Conservation (phyloP, 2,329 filamentous ascomycete species). For the Fusarium coicis region DNA sequence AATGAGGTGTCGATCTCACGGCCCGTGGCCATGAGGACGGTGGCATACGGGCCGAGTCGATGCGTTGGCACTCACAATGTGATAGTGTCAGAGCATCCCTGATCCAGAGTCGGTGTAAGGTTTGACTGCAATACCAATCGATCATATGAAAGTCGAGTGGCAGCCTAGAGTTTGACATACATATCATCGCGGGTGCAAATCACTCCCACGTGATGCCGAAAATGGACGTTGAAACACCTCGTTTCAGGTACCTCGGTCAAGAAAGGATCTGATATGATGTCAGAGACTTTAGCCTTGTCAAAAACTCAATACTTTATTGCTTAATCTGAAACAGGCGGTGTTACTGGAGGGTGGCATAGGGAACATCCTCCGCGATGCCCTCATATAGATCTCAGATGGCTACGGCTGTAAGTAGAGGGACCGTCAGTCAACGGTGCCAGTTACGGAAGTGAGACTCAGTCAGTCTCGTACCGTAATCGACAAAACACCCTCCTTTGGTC, state of each 20-base stretch:
- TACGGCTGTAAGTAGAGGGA: not conserved
- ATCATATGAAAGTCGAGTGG: not conserved
- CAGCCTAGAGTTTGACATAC: slow-evolving; percentile 12
- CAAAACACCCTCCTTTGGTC: not conserved
- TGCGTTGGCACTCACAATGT: slow-evolving; percentile 30
- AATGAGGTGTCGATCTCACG: slow-evolving; percentile 30
- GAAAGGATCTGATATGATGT: slow-evolving; percentile 23
- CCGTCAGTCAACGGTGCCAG: slow-evolving; percentile 6
- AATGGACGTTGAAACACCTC: not conserved
- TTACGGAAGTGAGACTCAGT: not conserved
- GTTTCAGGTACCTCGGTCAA: slow-evolving; percentile 6
- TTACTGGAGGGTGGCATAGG: not conserved
- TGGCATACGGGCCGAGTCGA: slow-evolving; percentile 21
- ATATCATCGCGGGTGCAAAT: not conserved
- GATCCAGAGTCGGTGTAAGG: not conserved
- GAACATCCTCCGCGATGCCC: not conserved
- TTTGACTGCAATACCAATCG: not conserved
- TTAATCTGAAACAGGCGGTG: slow-evolving; percentile 14
- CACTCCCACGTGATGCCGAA: slow-evolving; percentile 20
- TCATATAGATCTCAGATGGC: slow-evolving; percentile 12
- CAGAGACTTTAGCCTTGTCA: slow-evolving; percentile 3
- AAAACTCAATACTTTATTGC: not conserved
- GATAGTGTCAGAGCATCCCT: slow-evolving; percentile 10
- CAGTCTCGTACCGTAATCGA: not conserved
- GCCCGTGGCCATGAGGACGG: slow-evolving; percentile 19